Evolutionary conservation across 345 rosid genomes (phyloP), one percentile per base, ranked within the genome.

Genomic region (Camelina laxa): DNA sequence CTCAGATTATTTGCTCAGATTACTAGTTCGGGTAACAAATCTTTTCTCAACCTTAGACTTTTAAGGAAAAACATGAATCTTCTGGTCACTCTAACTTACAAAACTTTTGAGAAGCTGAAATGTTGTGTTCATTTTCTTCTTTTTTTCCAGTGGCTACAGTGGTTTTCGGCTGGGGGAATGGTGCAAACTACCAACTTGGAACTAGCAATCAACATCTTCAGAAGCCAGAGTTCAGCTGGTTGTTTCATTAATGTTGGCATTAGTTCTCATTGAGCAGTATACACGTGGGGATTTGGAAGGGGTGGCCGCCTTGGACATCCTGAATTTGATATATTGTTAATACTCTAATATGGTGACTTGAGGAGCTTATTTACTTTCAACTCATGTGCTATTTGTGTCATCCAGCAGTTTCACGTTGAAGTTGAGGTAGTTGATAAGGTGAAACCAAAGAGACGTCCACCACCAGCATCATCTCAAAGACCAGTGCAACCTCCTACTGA

Each of bases 291-390:
- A n/a, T 95, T 90, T 79, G 99, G 97, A 65, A 92, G 99, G 73
- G 97, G 99, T 22, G 97, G 99, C 20, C 93, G 99, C 68, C 99
- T 95, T 85, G 99, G 99, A 70, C 99, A 95, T 79, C 97, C 99
- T 65, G 99, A 95, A 73, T 95, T 95, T 83, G 96, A 95, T 77
- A 95, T 35, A 33, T 44, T 61, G 2, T 22, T 57, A 6, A 42
- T 51, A 16, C 62, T 44, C 60, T 71, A 21, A 19, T 68, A 41
- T 45, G 17, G 33, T 44, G 39, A 7, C 35, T 36, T 55, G 57
- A 31, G 6, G 36, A 44, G 31, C 15, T 53, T 36, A 49, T 16
- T 36, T 66, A 4, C 54, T 60, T 60, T 67, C 30, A 4, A 22
- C 24, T 1, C 24, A 3, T 22, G 24, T 22, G 24, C 24, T 22